Conservation (phyloP, 345 rosid species). For the Eucalyptus cloeziana region DNA sequence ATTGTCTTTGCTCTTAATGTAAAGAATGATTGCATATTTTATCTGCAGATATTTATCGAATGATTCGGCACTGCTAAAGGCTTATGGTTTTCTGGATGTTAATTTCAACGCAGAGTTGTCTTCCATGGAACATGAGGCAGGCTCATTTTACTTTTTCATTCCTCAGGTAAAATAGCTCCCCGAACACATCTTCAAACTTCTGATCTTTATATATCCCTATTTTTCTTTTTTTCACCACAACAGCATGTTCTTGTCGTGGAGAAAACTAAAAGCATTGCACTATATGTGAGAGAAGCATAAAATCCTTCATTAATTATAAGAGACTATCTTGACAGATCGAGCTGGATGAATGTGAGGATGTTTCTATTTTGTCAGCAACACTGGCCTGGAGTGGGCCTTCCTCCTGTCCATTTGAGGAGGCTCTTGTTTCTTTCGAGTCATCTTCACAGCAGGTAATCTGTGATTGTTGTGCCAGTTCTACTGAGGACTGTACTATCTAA, state of each 20-base stretch:
- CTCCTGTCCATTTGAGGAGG: conserved; percentile 39
- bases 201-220: background rate
- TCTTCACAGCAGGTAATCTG: conserved; percentile 47
- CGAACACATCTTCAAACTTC: background rate
- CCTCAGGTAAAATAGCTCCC: conserved; percentile 55
- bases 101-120: conserved; percentile 20
- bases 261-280: background rate
- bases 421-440: conserved; percentile 46
- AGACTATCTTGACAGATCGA: conserved; percentile 52
- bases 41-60: conserved; percentile 67
- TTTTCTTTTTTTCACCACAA: background rate
- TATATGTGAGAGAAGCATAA: background rate
- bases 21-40: conserved; percentile 11
- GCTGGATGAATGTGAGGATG: conserved; percentile 49
- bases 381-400: conserved; percentile 62
- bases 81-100: conserved; percentile 73
- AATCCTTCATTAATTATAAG: background rate
- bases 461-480: background rate
- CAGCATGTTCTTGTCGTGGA: background rate
- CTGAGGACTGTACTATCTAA: background rate
- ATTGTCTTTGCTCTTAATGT: background rate
- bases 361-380: conserved; percentile 61
- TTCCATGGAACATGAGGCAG: conserved; percentile 43
- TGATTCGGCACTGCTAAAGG: conserved; percentile 38
- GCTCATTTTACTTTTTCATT: conserved; percentile 58